Evolutionary conservation across 164 flowering plant genomes (phyloP), one percentile per base, ranked within the genome.

Genomic region (Magnolia officinalis): DNA sequence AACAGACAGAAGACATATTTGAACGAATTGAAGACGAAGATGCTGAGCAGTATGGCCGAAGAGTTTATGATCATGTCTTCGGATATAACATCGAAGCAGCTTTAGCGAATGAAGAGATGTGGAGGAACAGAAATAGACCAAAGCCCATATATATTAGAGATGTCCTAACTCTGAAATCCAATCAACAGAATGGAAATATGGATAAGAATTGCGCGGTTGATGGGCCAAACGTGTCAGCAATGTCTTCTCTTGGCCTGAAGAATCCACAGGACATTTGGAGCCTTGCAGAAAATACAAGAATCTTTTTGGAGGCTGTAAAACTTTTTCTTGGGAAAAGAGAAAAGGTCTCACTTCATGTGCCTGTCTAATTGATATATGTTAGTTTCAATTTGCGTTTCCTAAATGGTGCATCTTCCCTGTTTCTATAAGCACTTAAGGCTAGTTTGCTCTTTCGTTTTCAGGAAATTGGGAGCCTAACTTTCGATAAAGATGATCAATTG

Each of bases 401-500:
- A 58, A 76, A 4, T 14, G 29, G 50, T 63, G 37, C 18, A n/a
- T 20, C 1, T 21, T 11, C 21, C 45, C 1, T 45, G 67, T 24
- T 26, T 37, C 11, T 2, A 45, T 70, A n/a, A 49, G 63, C 20
- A 29, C n/a, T 72, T 68, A 23, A 1, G 31, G 8, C 37, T 37
- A 21, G 45, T 72, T 55, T 75, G 6, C 63, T 79, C 26, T 72
- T 72, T 11, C 67, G 7, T 71, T 75, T 76, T 59, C 88, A 96
- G 99, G 99, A 96, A 21, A 81, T 96, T 76, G 98, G 99, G 65
- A 90, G 84, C 78, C 84, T 96, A 79, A 82, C 77, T 76, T 96
- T 96, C 87, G 99, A 94, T 74, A 96, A 94, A 85, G 98, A 94
- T 86, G 99, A 96, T 83, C 99, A 94, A 82, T 81, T 96, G 73